phyloP scores from a whole-genome alignment of 768 basidiomycete species.

The Tylopilus rubrobrunneus region DNA sequence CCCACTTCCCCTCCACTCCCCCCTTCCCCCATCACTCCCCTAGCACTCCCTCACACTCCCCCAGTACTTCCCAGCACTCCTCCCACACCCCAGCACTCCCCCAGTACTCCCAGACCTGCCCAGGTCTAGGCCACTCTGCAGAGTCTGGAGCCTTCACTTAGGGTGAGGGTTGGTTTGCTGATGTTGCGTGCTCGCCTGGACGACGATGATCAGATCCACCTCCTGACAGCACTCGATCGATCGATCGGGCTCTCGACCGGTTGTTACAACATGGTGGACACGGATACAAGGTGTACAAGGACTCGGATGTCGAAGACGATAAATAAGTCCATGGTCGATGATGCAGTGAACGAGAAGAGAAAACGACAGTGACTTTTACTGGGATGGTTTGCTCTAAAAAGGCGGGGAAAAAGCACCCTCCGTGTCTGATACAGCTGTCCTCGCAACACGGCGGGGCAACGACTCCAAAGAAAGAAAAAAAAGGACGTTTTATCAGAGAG shows the following conservation, averaged over 20 bases:
- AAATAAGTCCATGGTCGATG: conserved; percentile 20
- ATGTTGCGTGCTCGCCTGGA: too few relatives aligned
- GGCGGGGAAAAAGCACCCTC: not conserved
- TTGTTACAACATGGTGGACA: not conserved
- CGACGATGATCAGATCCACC: too few relatives aligned
- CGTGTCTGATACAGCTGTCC: conserved; percentile 1
- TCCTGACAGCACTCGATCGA: not conserved
- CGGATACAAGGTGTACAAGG: not conserved
- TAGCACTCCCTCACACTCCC: too few relatives aligned
- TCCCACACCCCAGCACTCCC: too few relatives aligned
- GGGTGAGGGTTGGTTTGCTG: too few relatives aligned
- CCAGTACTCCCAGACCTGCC: too few relatives aligned
- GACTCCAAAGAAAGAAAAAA: not conserved
- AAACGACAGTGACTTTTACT: not conserved
- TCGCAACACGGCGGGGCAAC: not conserved
- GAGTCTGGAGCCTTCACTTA: too few relatives aligned
- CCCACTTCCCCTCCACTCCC: too few relatives aligned
- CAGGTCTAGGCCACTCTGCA: too few relatives aligned
- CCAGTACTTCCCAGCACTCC: too few relatives aligned
- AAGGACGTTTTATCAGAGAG: not conserved
- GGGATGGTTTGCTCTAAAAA: not conserved
- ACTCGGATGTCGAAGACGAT: not conserved
- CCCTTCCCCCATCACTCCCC: too few relatives aligned
- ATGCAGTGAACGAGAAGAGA: conserved; percentile 8
- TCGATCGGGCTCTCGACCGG: too few relatives aligned